A percentile compares a stretch with the other conserved stretches of the same genome.
These are phyloP conservation scores for Phytophthora fragariaefolia DNA, from an alignment of 352 stramenopile genomes.

Conservation along the genomic window DNA sequence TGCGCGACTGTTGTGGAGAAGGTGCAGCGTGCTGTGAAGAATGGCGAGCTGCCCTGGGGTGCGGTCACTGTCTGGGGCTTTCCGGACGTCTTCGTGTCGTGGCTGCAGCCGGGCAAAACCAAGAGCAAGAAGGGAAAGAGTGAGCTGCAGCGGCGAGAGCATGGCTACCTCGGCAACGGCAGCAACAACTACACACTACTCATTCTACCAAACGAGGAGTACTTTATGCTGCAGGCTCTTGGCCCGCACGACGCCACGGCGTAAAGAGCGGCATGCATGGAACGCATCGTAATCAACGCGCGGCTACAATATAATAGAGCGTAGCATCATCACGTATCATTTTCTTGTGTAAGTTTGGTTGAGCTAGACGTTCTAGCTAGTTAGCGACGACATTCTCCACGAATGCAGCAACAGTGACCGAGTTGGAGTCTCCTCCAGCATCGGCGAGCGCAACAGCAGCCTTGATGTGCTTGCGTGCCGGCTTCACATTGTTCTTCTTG, in stretches of 20 bases:
- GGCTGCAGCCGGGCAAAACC: slow-evolving; percentile 50
- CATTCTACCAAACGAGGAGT: slow-evolving; percentile 72
- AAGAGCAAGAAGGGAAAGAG: slow-evolving; percentile 35
- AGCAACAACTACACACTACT: slow-evolving; percentile 83
- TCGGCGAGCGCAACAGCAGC: slow-evolving; percentile 38
- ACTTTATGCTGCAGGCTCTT: slow-evolving; percentile 74
- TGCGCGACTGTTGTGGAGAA: slow-evolving; percentile 61
- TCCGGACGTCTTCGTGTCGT: slow-evolving; percentile 73
- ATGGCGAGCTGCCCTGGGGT: slow-evolving; percentile 63
- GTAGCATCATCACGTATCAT: slow-evolving; percentile 3
- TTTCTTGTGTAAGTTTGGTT: background rate
- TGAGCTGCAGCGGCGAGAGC: slow-evolving; percentile 49
- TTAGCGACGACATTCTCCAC: slow-evolving; percentile 68
- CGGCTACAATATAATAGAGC: slow-evolving; percentile 17
- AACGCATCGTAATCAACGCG: slow-evolving; percentile 7
- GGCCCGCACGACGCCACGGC: slow-evolving; percentile 71
- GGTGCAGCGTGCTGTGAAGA: slow-evolving; percentile 53
- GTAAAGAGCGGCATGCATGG: too few relatives aligned
- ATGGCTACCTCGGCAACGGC: slow-evolving; percentile 78
- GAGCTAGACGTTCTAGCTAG: slow-evolving; percentile 16
- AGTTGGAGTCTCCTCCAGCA: slow-evolving; percentile 33
- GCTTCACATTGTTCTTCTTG: slow-evolving; percentile 67
- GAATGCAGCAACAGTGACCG: slow-evolving; percentile 58
- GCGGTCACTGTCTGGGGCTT: slow-evolving; percentile 84
- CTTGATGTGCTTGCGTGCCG: slow-evolving; percentile 75